Conservation (phyloP, 2,329 filamentous ascomycete species). For the Aspergillus bombycis region DNA sequence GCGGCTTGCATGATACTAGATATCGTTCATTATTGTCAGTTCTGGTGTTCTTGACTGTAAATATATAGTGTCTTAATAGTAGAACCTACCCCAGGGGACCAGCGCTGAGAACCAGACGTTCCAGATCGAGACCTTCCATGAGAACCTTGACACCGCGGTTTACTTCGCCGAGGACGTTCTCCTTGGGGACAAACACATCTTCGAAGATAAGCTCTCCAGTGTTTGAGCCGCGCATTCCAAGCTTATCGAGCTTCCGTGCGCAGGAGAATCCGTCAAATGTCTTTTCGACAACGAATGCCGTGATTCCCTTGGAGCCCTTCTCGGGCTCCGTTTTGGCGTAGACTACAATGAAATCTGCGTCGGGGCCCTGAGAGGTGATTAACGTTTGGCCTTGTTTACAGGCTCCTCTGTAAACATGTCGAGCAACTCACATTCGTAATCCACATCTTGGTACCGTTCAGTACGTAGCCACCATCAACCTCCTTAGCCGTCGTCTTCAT, state of each 20-base stretch:
- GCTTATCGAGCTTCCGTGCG: constrained; percentile 90
- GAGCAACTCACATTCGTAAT: constrained; percentile 75
- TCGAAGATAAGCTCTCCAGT: constrained; percentile 94
- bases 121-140: constrained; percentile 95
- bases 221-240: constrained; percentile 96
- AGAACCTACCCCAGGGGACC: constrained; percentile 72
- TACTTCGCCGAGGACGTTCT: constrained; percentile 77
- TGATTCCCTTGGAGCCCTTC: constrained; percentile 85
- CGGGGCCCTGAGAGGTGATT: constrained; percentile 61
- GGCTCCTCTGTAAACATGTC: constrained; percentile 2
- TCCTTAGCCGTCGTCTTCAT: constrained; percentile 86
- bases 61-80: background rate
- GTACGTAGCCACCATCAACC: constrained; percentile 80
- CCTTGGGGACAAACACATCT: constrained; percentile 81
- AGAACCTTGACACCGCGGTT: constrained; percentile 86
- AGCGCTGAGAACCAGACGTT: constrained; percentile 86
- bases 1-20: constrained; percentile 82
- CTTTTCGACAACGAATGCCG: constrained; percentile 84
- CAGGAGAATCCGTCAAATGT: constrained; percentile 76
- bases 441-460: constrained; percentile 98
- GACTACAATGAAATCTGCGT: constrained; percentile 91
- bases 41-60: background rate
- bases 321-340: constrained; percentile 92
- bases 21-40: background rate
- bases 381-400: background rate